phyloP scores from a whole-genome alignment of 2,329 filamentous ascomycete genomes.

The Beauveria sp. region DNA sequence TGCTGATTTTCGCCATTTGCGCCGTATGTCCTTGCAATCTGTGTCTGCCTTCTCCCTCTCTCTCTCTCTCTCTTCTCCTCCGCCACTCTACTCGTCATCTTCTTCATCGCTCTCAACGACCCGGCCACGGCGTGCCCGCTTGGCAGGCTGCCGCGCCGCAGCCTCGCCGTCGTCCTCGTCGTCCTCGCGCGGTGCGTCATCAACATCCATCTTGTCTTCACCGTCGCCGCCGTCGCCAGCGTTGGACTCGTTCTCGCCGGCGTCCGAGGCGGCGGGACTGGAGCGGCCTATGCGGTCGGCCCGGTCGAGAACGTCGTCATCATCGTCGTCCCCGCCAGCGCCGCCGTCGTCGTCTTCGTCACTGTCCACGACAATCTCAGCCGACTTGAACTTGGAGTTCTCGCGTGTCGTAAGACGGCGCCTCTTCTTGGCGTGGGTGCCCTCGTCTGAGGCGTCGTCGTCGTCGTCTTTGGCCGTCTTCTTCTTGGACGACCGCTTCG shows the following conservation, averaged over 20 bases:
- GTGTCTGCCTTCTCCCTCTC: constrained; percentile 18
- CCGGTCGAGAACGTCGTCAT: constrained; percentile 36
- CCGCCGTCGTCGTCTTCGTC: constrained; percentile 47
- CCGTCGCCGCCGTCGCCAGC: constrained; percentile 23
- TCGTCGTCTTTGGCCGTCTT: constrained; percentile 32
- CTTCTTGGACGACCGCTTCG: constrained; percentile 38
- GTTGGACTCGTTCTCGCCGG: constrained; percentile 1
- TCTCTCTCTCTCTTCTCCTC: no score
- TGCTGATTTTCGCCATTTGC: not conserved
- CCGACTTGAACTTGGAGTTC: constrained; percentile 71
- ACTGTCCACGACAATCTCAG: constrained; percentile 74
- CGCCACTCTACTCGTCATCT: constrained; percentile 29
- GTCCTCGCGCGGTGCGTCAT: constrained; percentile 32
- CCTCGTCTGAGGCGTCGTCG: constrained; percentile 32
- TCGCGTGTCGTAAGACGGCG: constrained; percentile 46
- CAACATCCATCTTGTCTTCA: constrained; percentile 47
- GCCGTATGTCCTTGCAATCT: constrained; percentile 14
- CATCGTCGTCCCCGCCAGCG: constrained; percentile 18
- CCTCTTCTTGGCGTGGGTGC: constrained; percentile 52
- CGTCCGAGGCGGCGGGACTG: constrained; percentile 29
- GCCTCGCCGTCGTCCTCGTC: constrained; percentile 37
- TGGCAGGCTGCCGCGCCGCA: constrained; percentile 33
- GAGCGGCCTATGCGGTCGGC: constrained; percentile 35
- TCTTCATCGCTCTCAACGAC: constrained; percentile 50
- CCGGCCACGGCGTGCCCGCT: constrained; percentile 41